Conservation (phyloP, 768 basidiomycete species). For the Boletus subcaerulescens region DNA sequence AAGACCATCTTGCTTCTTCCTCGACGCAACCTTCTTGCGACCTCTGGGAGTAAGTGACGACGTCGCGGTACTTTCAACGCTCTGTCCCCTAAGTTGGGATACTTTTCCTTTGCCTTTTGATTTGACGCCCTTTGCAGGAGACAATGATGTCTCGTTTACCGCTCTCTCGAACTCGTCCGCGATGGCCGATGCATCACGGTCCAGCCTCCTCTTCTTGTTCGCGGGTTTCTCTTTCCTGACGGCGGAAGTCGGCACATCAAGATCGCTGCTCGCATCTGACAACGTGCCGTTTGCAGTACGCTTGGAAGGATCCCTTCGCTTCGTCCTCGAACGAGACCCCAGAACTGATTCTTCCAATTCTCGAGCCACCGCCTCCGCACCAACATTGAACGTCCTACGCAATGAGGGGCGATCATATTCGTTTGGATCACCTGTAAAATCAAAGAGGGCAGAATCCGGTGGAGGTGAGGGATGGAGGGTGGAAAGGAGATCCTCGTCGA, state of each 20-base stretch:
- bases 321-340: slow-evolving; percentile 36
- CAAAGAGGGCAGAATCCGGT: slow-evolving; percentile 29
- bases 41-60: slow-evolving; percentile 42
- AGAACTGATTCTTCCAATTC: slow-evolving; percentile 57
- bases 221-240: slow-evolving; percentile 42
- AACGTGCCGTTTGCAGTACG: slow-evolving; percentile 45
- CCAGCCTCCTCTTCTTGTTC: slow-evolving; percentile 63
- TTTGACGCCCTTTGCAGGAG: slow-evolving; percentile 34
- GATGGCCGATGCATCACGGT: slow-evolving; percentile 36
- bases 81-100: slow-evolving; percentile 47
- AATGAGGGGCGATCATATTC: slow-evolving; percentile 24
- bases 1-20: slow-evolving; percentile 55
- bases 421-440: slow-evolving; percentile 25
- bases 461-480: slow-evolving; percentile 38
- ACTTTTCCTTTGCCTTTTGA: slow-evolving; percentile 55
- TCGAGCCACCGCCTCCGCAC: slow-evolving; percentile 54
- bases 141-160: slow-evolving; percentile 36
- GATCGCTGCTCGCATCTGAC: slow-evolving; percentile 60
- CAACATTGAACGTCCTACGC: slow-evolving; percentile 21
- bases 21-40: slow-evolving; percentile 55
- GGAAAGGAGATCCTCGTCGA: slow-evolving; percentile 36
- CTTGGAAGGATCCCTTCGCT: slow-evolving; percentile 48
- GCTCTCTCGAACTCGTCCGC: slow-evolving; percentile 51
- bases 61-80: slow-evolving; percentile 49
- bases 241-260: slow-evolving; percentile 40